phyloP scores from a whole-genome alignment of 164 flowering plant species.

The Magnolia changhungtana region DNA sequence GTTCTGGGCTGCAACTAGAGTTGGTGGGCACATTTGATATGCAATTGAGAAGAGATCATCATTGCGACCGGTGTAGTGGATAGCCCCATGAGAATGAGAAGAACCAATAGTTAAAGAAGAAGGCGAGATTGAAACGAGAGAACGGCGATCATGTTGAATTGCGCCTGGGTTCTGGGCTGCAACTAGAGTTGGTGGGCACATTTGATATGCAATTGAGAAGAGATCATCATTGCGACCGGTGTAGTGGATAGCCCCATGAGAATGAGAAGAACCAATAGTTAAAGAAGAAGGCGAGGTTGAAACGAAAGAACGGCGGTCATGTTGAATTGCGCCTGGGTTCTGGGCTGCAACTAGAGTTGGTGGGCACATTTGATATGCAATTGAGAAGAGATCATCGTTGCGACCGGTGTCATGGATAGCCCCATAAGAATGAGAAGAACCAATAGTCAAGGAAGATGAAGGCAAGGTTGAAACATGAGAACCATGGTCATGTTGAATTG shows the following conservation, averaged over 20 bases:
- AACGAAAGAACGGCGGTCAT: no score
- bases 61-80: background rate
- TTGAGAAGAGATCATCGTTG: slow-evolving; percentile 19
- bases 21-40: slow-evolving; percentile 24
- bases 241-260: background rate
- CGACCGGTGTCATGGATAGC: background rate
- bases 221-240: no score
- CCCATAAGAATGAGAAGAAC: slow-evolving; percentile 10
- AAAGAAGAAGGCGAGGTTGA: no score
- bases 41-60: slow-evolving; percentile 31
- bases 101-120: slow-evolving; percentile 22
- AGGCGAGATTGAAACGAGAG: no score
- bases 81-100: slow-evolving; percentile 3
- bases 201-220: no score
- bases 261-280: slow-evolving; percentile 18
- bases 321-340: background rate
- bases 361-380: slow-evolving; percentile 34
- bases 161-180: no score
- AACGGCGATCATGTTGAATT: no score
- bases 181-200: no score
- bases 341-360: background rate
- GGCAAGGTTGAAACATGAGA: no score
- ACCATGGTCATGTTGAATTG: no score
- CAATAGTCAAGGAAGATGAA: slow-evolving; percentile 15
- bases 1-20: no score